phyloP scores from a whole-genome alignment of 78 protist genomes.

The Dictyostelium capitatum region DNA sequence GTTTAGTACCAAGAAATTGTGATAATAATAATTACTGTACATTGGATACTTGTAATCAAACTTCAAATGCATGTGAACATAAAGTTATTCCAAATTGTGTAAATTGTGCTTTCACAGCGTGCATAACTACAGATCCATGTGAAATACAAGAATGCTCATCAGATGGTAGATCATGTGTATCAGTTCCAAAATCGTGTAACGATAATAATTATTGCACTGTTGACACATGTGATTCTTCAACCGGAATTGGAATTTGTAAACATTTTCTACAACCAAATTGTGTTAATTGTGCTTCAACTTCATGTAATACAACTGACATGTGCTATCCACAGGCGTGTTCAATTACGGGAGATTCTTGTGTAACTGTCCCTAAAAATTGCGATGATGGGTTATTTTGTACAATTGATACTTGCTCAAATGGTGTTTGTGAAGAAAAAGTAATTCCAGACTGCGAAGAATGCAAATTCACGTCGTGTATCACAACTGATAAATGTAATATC shows the following conservation, averaged over 20 bases:
- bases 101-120: background rate
- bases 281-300: background rate
- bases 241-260: background rate
- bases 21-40: background rate
- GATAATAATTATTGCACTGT: background rate
- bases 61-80: background rate
- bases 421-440: too few species aligned
- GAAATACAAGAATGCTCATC: background rate
- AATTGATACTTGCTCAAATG: too few species aligned
- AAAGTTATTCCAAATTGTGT: background rate
- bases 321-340: too few species aligned
- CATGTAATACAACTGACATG: too few species aligned
- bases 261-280: background rate
- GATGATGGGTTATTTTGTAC: too few species aligned
- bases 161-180: background rate
- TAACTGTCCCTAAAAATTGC: too few species aligned
- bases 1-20: background rate
- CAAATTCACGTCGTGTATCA: too few species aligned
- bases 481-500: background rate
- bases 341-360: too few species aligned
- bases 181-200: background rate
- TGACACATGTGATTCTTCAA: too few species aligned
- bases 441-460: too few species aligned
- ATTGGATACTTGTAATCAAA: background rate
- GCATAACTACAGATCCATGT: background rate